phyloP scores from a whole-genome alignment of 2,329 filamentous ascomycete species.

The Fusarium floridanum region DNA sequence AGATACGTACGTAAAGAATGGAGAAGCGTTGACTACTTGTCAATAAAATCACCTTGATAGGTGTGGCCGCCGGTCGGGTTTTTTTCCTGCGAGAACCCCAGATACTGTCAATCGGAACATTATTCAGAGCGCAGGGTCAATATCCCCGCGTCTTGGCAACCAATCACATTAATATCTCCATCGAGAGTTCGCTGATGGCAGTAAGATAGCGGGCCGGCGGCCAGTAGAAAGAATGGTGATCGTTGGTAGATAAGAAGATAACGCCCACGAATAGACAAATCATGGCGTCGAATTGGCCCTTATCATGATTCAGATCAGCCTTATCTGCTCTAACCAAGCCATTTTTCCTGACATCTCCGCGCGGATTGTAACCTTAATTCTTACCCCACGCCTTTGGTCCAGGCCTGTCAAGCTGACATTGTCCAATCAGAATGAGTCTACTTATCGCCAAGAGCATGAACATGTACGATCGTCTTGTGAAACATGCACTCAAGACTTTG shows the following conservation, averaged over 20 bases:
- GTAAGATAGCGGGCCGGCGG: neutral
- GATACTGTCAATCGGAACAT: neutral
- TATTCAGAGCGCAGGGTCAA: neutral
- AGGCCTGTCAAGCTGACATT: neutral
- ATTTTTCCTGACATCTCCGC: neutral
- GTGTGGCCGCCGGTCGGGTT: neutral
- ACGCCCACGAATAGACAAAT: neutral
- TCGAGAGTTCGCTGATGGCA: neutral
- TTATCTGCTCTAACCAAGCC: neutral
- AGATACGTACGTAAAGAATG: constrained; percentile 2
- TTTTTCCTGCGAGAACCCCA: neutral
- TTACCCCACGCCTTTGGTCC: neutral
- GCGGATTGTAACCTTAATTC: neutral
- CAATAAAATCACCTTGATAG: neutral
- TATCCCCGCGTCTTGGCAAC: neutral
- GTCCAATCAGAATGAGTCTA: neutral
- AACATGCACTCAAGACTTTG: neutral
- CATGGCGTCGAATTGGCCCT: neutral
- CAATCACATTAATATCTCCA: neutral
- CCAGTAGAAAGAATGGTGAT: neutral
- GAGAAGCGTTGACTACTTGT: neutral
- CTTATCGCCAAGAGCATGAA: neutral
- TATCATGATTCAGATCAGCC: neutral
- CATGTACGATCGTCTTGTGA: neutral
- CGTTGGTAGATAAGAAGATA: neutral